phyloP scores from a whole-genome alignment of 352 stramenopile genomes.

The Globisporangium uncinulatum region DNA sequence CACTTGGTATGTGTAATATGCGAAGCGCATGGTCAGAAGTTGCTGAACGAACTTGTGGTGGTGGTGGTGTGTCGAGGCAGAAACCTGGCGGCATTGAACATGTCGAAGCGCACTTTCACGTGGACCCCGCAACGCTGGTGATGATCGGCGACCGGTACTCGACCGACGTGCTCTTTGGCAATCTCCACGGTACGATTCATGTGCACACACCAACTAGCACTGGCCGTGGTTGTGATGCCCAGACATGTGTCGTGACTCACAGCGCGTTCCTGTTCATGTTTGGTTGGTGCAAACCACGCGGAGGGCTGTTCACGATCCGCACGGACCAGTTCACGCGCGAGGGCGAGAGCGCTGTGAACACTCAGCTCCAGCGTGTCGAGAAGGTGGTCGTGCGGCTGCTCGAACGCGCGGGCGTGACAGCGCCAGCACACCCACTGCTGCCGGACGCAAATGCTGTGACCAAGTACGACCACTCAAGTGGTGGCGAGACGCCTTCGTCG shows the following conservation, averaged over 20 bases:
- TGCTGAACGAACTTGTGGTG: background rate
- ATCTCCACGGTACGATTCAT: conserved; percentile 79
- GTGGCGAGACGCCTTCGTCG: background rate
- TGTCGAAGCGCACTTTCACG: conserved; percentile 82
- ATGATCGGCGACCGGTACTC: conserved; percentile 97
- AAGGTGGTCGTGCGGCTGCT: conserved; percentile 49
- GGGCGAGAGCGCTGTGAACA: conserved; percentile 62
- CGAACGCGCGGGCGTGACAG: conserved; percentile 28
- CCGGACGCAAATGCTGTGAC: background rate
- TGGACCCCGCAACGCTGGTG: conserved; percentile 79
- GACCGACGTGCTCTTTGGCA: conserved; percentile 97
- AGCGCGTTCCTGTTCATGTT: background rate
- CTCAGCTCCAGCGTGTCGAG: conserved; percentile 66
- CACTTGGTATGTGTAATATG: too few relatives aligned
- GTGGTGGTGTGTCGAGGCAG: conserved; percentile 16
- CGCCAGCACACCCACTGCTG: conserved; percentile 36
- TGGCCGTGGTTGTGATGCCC: background rate
- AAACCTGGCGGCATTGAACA: conserved; percentile 91
- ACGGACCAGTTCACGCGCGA: conserved; percentile 78
- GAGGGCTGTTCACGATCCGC: conserved; percentile 95
- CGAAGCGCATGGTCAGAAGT: too few relatives aligned
- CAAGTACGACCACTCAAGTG: conserved; percentile 1
- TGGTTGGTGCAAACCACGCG: background rate
- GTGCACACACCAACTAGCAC: background rate
- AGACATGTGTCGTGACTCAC: background rate